phyloP scores from a whole-genome alignment of 208 protist species.

The Leishmania turanica region DNA sequence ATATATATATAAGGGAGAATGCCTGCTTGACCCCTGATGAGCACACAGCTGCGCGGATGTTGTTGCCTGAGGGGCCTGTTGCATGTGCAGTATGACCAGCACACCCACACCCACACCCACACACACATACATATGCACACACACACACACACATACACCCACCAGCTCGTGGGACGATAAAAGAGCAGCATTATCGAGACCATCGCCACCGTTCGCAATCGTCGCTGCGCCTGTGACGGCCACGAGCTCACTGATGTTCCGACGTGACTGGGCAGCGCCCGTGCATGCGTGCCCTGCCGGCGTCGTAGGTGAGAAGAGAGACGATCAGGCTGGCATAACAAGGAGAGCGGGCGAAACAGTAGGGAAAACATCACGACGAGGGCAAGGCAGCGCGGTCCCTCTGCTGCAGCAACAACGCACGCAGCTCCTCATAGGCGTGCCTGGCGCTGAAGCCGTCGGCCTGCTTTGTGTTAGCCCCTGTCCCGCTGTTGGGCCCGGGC shows the following conservation, averaged over 20 bases:
- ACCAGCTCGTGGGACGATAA: neutral
- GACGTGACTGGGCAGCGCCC: neutral
- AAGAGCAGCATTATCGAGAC: neutral
- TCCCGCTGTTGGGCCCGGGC: slow-evolving; percentile 14
- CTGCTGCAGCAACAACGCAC: slow-evolving; percentile 28
- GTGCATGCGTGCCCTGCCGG: neutral
- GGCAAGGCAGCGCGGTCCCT: neutral
- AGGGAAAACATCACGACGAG: neutral
- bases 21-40: neutral
- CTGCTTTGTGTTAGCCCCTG: slow-evolving; percentile 19
- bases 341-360: neutral
- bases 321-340: neutral
- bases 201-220: neutral
- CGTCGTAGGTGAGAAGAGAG: neutral
- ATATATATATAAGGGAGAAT: neutral
- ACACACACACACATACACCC: neutral
- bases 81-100: neutral
- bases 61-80: neutral
- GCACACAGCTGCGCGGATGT: neutral
- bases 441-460: slow-evolving; percentile 9
- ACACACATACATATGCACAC: neutral
- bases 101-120: too few species aligned
- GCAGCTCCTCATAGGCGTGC: slow-evolving; percentile 28
- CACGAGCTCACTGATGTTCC: neutral
- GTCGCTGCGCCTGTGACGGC: neutral